A percentile compares a stretch with the other conserved stretches of the same genome.
phyloP scores from a whole-genome alignment of 805 yeast species.

The Teunomyces kruisii region DNA sequence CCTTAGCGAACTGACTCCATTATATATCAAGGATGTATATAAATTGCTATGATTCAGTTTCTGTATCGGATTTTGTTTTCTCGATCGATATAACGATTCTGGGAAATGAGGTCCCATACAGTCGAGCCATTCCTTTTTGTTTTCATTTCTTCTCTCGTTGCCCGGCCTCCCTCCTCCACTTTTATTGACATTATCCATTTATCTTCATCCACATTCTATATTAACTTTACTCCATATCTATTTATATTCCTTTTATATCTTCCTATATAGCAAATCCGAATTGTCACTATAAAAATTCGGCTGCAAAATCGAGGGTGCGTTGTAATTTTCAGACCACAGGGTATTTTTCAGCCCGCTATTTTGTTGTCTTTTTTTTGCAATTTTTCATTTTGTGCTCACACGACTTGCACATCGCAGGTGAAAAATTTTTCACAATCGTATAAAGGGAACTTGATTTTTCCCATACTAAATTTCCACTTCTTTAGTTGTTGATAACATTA shows the following conservation, averaged over 20 bases:
- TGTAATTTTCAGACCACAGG: background rate
- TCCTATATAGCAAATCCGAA: background rate
- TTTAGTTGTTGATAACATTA: constrained; percentile 26
- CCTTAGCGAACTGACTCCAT: background rate
- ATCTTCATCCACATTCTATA: background rate
- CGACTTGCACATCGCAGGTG: constrained; percentile 6
- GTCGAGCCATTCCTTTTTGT: background rate
- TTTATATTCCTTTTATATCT: background rate
- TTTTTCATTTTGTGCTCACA: constrained; percentile 4
- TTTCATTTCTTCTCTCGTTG: constrained; percentile 1
- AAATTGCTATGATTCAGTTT: no score
- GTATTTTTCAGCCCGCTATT: constrained; percentile 1
- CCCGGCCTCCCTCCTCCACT: background rate
- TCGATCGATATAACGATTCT: background rate
- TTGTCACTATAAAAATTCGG: background rate
- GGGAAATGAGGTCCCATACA: background rate
- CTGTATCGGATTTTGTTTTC: no score
- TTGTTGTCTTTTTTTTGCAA: no score
- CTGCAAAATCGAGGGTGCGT: background rate
- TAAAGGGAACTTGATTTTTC: constrained; percentile 1
- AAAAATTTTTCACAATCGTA: constrained; percentile 13
- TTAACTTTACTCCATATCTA: constrained; percentile 1
- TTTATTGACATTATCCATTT: background rate
- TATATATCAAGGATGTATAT: background rate
- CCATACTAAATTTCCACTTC: constrained; percentile 9